Evolutionary conservation across 345 rosid genomes (phyloP).

Genomic region (Citrus unshiu): DNA sequence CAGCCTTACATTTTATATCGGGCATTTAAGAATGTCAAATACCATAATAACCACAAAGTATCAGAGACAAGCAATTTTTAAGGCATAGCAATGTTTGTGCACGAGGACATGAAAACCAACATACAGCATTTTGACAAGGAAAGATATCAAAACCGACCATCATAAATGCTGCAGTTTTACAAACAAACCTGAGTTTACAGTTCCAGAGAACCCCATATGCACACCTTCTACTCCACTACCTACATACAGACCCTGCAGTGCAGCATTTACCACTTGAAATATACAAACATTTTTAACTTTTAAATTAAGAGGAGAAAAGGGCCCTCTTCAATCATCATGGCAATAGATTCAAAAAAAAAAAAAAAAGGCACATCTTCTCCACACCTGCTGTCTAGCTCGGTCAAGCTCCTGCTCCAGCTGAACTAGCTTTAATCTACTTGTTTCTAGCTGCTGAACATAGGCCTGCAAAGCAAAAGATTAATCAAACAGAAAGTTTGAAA

Average conservation of each 20-base stretch:
- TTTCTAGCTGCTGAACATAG: constrained; percentile 93
- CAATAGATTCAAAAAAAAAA: background rate
- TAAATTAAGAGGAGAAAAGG: background rate
- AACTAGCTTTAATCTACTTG: constrained; percentile 77
- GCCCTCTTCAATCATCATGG: background rate
- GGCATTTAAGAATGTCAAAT: background rate
- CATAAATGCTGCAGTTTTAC: background rate
- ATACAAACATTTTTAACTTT: background rate
- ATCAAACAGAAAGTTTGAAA: constrained; percentile 11
- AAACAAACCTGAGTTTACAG: constrained; percentile 61
- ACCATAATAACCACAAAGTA: background rate
- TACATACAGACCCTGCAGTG: constrained; percentile 52
- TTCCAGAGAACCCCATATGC: constrained; percentile 48
- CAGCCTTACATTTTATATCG: background rate
- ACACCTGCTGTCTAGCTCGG: constrained; percentile 76
- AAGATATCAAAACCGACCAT: background rate
- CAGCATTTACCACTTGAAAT: constrained; percentile 3
- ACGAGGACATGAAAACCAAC: background rate
- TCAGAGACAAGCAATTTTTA: background rate
- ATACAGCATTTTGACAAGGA: constrained; percentile 11
- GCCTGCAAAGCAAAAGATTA: constrained; percentile 48
- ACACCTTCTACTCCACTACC: constrained; percentile 53
- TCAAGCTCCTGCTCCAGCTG: constrained; percentile 88
- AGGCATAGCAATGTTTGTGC: background rate
- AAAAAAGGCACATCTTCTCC: constrained; percentile 4